Base-by-base conservation (phyloP, 176 grass and related monocot genomes). In the Musa beccarii region DNA sequence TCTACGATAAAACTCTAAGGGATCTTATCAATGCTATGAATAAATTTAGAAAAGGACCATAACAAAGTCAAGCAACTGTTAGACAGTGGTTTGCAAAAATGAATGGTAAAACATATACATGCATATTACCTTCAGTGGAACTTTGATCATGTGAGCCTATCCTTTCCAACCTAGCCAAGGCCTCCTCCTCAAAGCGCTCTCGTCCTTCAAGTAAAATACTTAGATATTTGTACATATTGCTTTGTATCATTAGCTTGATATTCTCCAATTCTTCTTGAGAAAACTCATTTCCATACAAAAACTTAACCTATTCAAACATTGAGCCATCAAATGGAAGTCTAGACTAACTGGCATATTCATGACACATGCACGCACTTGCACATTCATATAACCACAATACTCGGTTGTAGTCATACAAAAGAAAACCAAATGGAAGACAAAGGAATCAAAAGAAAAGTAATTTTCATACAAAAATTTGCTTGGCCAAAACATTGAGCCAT, bases 201-300 rank as follows among this genome's bases (percentile, higher is more conserved):
- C 95, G 95, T 51, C 84, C 90, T 74, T 98, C 95, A 2, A 98
- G 84, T 79, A 98, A 85, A 87, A 87, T 82, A 59, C 95, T 91
- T 8, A 98, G 88, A 78, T 98, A 93, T 73, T 98, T 98, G 61
- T 93, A 98, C 87, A 98, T 87, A 78, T 89, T 98, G 64, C 95
- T 98, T 80, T 98, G 95, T 74, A 98, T 91, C 95, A 98, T 98
- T 22, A 98, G 26, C 86, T 98, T 98, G 55, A 91, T 89, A 78
- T 53, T 73, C 56, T 93, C 90, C 56, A 89, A 90, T 78, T 98
- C 95, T 82, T 98, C 90, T 67, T 66, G 76, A 25, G 84, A 86
- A 75, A 98, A 98, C 43, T 80, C 89, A 74, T 76, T 87, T 65
- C 86, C 88, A 23, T 93, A 98, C 59, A 98, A 78, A 68, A 91